Base-by-base conservation (phyloP, 768 basidiomycete species). In the Boletus vermiculosoides region DNA sequence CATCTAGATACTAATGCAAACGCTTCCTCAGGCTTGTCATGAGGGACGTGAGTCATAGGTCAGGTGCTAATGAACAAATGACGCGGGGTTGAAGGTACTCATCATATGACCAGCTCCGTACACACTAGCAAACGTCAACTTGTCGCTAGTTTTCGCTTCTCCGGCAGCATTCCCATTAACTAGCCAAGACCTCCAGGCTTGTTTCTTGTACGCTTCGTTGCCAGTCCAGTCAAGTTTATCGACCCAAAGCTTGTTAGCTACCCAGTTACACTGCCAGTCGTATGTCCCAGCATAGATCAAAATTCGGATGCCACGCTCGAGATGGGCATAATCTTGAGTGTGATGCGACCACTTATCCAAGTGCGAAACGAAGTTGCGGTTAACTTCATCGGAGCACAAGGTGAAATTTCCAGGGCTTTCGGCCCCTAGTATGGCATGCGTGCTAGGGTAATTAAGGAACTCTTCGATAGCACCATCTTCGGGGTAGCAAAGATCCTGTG, bases 71-170 rank as follows among this genome's bases (percentile, higher is more conserved):
- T 31, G 28, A 47, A 31, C 20, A 53, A 50, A 60, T 49, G 37
- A 59, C 57, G 62, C 44, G 40, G 3, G 20, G 20, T 41, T 31
- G 33, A 53, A 56, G 49, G 22, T 36, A 68, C 76, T 63, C 40
- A 86, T 86, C 86, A 87, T 87, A 73, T 91, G 89, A n/a, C 89
- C 89, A 30, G 87, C 90, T 5, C 79, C 86, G 45, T 78, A 71
- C 37, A 89, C 71, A 0, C 83, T 87, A 16, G 80, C 82, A 66
- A 85, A 88, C 37, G 85, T 88, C 54, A 92, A 71, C 20, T 80
- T 79, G 8, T 78, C 80, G 36, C 76, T 77, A 31, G 72, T 76
- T 70, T 84, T 83, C 44, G 80, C 83, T 65, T 76, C 75, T 5
- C 88, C 88, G 0, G 80, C 88, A 42, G 70, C 69, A 52, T 76